Percentiles rank a stretch among this genome's conserved stretches.
These are phyloP conservation scores for Suillus sp. DNA, from an alignment of 768 basidiomycete species.

Conservation along the genomic window DNA sequence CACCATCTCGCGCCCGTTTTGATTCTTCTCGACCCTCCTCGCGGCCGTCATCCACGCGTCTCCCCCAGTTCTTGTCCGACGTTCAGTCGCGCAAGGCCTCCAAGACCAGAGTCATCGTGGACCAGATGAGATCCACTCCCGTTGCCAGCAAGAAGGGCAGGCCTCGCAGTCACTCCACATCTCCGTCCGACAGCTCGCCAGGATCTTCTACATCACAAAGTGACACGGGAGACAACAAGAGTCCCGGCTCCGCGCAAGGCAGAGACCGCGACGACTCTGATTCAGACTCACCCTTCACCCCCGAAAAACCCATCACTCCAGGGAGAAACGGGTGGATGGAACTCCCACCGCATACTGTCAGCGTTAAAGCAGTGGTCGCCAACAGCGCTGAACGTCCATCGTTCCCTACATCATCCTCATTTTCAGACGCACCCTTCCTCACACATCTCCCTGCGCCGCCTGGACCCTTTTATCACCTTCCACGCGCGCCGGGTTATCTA, in stretches of 20 bases:
- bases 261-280: not conserved
- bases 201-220: not conserved
- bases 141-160: conserved; percentile 9
- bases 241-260: not conserved
- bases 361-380: not conserved
- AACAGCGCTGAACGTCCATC: not conserved
- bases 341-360: not conserved
- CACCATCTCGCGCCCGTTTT: conserved; percentile 19
- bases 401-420: not conserved
- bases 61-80: conserved; percentile 54
- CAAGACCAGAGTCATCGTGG: conserved; percentile 61
- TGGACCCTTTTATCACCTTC: not conserved
- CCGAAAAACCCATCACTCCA: not conserved
- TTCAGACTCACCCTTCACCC: no score
- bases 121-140: conserved; percentile 48
- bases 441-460: not conserved
- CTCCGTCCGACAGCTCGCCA: not conserved
- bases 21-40: conserved; percentile 25
- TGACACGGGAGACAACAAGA: no score
- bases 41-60: conserved; percentile 37
- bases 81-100: conserved; percentile 43
- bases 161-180: conserved; percentile 22
- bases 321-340: conserved; percentile 1
- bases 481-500: not conserved
- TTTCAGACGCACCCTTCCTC: not conserved